Evolutionary conservation across 257 asterid species (phyloP), one percentile per base, ranked within the genome.

Genomic region (Solanum lignicaule): DNA sequence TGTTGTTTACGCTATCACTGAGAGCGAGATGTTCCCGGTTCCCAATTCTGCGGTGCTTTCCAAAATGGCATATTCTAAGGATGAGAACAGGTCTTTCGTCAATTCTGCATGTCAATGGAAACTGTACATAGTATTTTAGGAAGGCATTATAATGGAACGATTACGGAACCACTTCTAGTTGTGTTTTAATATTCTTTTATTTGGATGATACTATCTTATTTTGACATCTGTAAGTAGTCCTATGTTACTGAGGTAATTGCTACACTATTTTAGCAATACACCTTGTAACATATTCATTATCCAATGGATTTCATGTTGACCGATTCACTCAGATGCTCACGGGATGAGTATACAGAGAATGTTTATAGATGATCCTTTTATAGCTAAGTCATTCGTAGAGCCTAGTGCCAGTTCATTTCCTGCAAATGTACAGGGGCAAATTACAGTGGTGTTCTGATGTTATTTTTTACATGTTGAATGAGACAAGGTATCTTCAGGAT

Each of bases 21-120:
- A 94, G 93, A 94, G 93, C 93, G 92, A 92, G 93, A 94, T 95
- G 96, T 87, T 97, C 74, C 96, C 94, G 62, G 89, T 97, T 79
- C 93, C 95, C 83, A 91, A 92, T 90, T 86, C 98, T 78, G 89
- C 95, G 27, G 91, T 90, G 91, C 93, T 87, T 69, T 92, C 94
- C 87, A 89, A 93, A 93, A 91, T 92, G 97, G 94, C 94, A 90
- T 89, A 91, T 93, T 93, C 98, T 97, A 97, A 91, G 94, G 94
- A 93, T 87, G 99, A 97, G 93, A 93, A 95, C 96, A 95, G 99
- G 99, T 97, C 93, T 93, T 94, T 95, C 92, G 97, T 92, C 94
- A 89, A 90, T 94, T 94, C 89, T 90, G 81, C 88, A 41, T 93
- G 95, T 92, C 94, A 92, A 88, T 88, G 92, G 93, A 90, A 90